Base-by-base conservation (phyloP, 2,329 filamentous ascomycete species). In the Thermochaetoides dissita region DNA sequence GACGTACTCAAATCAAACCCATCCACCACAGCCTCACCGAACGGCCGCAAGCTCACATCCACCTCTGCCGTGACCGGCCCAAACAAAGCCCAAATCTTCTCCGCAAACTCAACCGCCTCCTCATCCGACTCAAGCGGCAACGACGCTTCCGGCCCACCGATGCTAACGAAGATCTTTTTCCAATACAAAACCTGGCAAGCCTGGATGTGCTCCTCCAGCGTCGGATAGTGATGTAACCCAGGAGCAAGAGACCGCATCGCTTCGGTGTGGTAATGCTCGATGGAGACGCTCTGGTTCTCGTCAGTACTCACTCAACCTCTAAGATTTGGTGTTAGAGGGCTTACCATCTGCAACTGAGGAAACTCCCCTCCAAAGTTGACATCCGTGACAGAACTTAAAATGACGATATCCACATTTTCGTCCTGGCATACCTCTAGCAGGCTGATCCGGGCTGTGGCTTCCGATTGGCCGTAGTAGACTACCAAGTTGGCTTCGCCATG, bases 121-220 rank as follows among this genome's bases (percentile, higher is more conserved):
- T 30, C 31, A 28, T 46, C 40, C 3, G 39, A 43, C 8, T 12
- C n/a, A n/a, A 51, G 41, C 6, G 36, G 30, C 1, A 49, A 41
- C 7, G 31, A 35, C 31, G 39, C 39, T 10, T 40, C 43, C 9
- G 38, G 40, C 7, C 65, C 64, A 7, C 64, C 64, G 30, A 67
- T 60, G 49, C 61, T 61, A 11, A 68, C 52, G 32, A 68, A 51
- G 33, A 68, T 52, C 55, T 67, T 67, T 47, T 66, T 60, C 43
- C 63, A 63, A 38, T 46, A 39, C 39, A 54, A 57, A 24, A 48
- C 37, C 51, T 65, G 61, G 54, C 65, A 68, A 51, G 61, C 60
- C 28, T 57, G 50, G 41, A 67, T 64, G 41, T 66, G 63, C 30
- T 55, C 41, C 48, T 62, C 57, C 34, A 68, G 58, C 6, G 41